Conservation (phyloP, 345 rosid genomes). For the Brassica incana region DNA sequence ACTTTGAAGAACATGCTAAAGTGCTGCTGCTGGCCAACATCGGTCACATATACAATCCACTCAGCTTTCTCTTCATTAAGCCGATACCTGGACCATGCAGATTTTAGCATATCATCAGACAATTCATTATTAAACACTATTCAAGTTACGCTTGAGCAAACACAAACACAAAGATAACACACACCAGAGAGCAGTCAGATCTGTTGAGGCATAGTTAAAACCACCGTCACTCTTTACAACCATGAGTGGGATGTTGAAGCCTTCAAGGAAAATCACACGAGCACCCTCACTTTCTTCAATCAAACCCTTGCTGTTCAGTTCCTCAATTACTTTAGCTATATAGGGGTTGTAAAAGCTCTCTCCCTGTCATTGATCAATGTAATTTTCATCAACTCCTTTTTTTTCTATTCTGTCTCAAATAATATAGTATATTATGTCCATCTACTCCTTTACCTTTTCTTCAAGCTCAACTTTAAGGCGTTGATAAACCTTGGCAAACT, state of each 20-base stretch:
- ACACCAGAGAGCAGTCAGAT: slow-evolving; percentile 88
- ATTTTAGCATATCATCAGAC: slow-evolving; percentile 14
- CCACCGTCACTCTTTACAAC: slow-evolving; percentile 98
- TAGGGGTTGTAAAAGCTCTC: slow-evolving; percentile 94
- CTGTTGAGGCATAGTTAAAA: slow-evolving; percentile 94
- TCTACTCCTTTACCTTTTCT: slow-evolving; percentile 62
- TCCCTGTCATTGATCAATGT: slow-evolving; percentile 57
- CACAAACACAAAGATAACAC: slow-evolving; percentile 32
- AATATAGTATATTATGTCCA: slow-evolving; percentile 12
- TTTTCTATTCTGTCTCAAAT: slow-evolving; percentile 3
- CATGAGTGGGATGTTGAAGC: slow-evolving; percentile 80
- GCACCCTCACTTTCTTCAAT: slow-evolving; percentile 89
- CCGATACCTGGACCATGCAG: slow-evolving; percentile 63
- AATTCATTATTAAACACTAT: slow-evolving; percentile 2
- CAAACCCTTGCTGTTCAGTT: slow-evolving; percentile 57
- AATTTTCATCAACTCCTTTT: not conserved
- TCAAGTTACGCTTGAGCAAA: slow-evolving; percentile 6
- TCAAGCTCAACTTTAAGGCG: slow-evolving; percentile 77
- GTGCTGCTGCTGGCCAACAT: slow-evolving; percentile 96
- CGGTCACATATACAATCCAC: slow-evolving; percentile 94
- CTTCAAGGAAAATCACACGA: slow-evolving; percentile 82
- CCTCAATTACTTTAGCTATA: slow-evolving; percentile 64
- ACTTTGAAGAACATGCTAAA: slow-evolving; percentile 91
- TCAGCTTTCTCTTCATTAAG: slow-evolving; percentile 92
- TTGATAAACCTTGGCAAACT: slow-evolving; percentile 78